A percentile compares a stretch with the other conserved stretches of the same genome.
These are phyloP conservation scores for Eimeria necatrix DNA, from an alignment of 169 alveolate genomes.

Conservation along the genomic window DNA sequence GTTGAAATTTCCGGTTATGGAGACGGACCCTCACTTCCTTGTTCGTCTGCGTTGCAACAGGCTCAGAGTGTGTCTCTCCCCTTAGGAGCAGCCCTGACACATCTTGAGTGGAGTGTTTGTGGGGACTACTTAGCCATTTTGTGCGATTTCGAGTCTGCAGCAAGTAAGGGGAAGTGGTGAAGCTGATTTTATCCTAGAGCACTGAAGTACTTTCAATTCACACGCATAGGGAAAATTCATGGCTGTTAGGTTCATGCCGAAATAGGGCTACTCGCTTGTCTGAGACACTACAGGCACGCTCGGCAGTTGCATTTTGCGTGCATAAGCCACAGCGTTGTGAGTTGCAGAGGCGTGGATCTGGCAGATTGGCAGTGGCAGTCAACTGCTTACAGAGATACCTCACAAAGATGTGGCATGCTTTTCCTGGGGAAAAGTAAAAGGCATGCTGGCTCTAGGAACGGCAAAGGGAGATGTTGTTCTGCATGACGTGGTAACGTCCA, in stretches of 20 bases:
- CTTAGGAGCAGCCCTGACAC: background rate
- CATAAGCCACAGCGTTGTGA: background rate
- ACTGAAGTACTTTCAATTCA: background rate
- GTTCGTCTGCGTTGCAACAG: background rate
- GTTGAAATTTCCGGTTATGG: background rate
- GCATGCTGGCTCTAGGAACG: conserved; percentile 26
- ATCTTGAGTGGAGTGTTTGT: conserved; percentile 25
- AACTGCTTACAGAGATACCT: background rate
- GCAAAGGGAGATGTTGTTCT: conserved; percentile 6
- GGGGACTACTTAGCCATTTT: conserved; percentile 15
- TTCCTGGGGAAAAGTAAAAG: background rate
- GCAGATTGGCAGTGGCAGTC: background rate
- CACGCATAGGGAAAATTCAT: too few species aligned
- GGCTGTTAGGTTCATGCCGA: too few species aligned
- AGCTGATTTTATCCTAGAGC: background rate
- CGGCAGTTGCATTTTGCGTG: too few species aligned
- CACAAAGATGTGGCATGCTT: conserved; percentile 27
- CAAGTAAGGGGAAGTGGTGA: background rate
- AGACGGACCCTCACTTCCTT: too few species aligned
- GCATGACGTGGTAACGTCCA: background rate
- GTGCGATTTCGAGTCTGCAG: background rate
- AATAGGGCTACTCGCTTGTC: too few species aligned
- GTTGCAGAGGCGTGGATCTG: conserved; percentile 19
- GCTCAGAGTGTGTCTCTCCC: conserved; percentile 11
- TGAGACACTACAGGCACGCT: too few species aligned